phyloP scores from a whole-genome alignment of 2,329 filamentous ascomycete genomes.

The Diplodia scrobiculata region DNA sequence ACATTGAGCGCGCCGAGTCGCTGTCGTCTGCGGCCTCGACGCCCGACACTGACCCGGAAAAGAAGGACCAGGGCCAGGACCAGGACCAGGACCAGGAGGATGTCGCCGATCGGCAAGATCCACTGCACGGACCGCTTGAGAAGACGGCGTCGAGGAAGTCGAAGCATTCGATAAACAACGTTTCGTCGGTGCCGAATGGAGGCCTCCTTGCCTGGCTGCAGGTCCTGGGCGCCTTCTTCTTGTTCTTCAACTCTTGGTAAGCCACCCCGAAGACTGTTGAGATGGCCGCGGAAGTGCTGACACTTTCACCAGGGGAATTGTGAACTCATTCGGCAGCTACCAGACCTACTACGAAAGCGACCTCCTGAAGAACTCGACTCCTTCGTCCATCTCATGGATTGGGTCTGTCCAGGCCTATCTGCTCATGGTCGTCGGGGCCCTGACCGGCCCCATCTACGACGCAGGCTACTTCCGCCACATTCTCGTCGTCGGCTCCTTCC shows the following conservation, averaged over 20 bases:
- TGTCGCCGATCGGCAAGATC: neutral
- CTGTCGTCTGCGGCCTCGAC: conserved; percentile 3
- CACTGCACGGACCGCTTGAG: neutral
- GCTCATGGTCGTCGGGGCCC: conserved; percentile 50
- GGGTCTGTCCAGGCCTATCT: conserved; percentile 54
- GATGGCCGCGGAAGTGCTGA: neutral
- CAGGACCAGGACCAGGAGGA: neutral
- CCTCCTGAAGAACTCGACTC: conserved; percentile 45
- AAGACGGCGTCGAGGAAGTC: conserved; percentile 13
- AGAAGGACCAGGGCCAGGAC: conserved; percentile 11
- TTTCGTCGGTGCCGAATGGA: conserved; percentile 50
- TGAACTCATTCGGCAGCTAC: conserved; percentile 54
- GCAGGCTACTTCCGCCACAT: conserved; percentile 52
- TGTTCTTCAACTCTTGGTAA: conserved; percentile 54
- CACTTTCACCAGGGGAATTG: conserved; percentile 41
- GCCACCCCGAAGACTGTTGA: conserved; percentile 14
- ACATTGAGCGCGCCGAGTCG: conserved; percentile 24
- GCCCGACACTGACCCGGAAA: conserved; percentile 15
- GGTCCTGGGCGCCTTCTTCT: conserved; percentile 52
- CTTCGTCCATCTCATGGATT: conserved; percentile 55
- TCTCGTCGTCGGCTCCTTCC: conserved; percentile 47
- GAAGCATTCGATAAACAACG: conserved; percentile 45
- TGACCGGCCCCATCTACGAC: conserved; percentile 56
- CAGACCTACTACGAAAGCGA: conserved; percentile 53
- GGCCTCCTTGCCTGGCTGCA: conserved; percentile 53